Evolutionary conservation across 2,329 filamentous ascomycete species (phyloP).

Genomic region (Colletotrichum sp.): DNA sequence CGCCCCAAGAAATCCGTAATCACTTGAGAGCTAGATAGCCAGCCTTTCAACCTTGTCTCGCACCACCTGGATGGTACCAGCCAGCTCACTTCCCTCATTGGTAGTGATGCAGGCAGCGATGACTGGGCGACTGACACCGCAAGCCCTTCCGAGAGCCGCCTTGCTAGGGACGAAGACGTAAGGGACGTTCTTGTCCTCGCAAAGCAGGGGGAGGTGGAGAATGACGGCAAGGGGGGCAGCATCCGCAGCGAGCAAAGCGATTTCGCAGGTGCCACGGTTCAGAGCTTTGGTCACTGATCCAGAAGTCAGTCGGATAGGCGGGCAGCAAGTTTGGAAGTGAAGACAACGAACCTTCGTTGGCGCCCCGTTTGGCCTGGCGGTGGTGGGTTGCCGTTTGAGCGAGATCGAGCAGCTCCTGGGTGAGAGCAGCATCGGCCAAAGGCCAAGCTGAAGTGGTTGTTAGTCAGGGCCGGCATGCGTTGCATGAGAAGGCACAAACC

Average conservation of each 20-base stretch:
- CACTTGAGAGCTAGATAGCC: conserved; percentile 77
- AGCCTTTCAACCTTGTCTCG: conserved; percentile 96
- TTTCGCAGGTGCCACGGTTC: conserved; percentile 87
- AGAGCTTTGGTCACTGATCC: conserved; percentile 77
- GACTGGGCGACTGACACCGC: conserved; percentile 85
- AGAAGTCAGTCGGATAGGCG: background rate
- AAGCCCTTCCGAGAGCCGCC: conserved; percentile 85
- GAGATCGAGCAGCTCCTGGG: conserved; percentile 82
- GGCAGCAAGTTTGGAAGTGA: background rate
- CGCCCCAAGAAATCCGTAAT: background rate
- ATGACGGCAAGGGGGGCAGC: conserved; percentile 86
- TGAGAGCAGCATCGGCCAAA: conserved; percentile 73
- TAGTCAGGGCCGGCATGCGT: too few species aligned
- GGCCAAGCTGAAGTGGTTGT: conserved; percentile 61
- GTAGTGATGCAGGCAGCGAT: conserved; percentile 88
- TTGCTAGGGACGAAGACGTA: conserved; percentile 78
- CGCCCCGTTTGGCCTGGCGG: conserved; percentile 85
- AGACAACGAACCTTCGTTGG: conserved; percentile 64
- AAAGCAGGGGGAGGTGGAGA: conserved; percentile 85
- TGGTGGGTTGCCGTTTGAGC: conserved; percentile 71
- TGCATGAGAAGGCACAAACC: too few species aligned
- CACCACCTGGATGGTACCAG: conserved; percentile 83
- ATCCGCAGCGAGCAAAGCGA: conserved; percentile 88
- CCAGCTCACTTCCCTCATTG: conserved; percentile 88
- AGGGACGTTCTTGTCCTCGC: conserved; percentile 75